These are phyloP conservation scores for Aspergillus sp. DNA, from an alignment of 2,329 filamentous ascomycete genomes.

Conservation along the genomic window DNA sequence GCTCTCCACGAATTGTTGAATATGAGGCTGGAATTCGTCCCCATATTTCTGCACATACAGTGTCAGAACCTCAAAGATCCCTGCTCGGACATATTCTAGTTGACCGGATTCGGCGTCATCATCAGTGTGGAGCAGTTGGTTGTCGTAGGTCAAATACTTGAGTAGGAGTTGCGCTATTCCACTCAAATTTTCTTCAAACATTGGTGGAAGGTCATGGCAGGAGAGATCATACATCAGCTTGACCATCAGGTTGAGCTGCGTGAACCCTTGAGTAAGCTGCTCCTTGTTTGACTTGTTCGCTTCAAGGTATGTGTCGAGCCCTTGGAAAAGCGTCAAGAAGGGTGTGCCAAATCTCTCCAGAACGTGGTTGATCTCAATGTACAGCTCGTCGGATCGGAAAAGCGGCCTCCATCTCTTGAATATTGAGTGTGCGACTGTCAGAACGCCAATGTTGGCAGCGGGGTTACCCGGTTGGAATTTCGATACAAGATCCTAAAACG, in stretches of 20 bases:
- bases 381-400: conserved; percentile 90
- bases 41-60: conserved; percentile 95
- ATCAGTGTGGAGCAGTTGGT: conserved; percentile 77
- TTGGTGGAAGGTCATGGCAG: conserved; percentile 92
- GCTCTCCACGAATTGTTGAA: conserved; percentile 82
- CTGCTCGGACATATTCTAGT: conserved; percentile 85
- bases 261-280: conserved; percentile 76
- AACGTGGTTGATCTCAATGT: conserved; percentile 95
- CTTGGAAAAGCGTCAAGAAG: conserved; percentile 77
- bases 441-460: conserved; percentile 86
- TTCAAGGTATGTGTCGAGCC: conserved; percentile 63
- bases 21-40: conserved; percentile 83
- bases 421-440: conserved; percentile 97
- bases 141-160: conserved; percentile 91
- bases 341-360: conserved; percentile 80
- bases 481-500: conserved; percentile 76
- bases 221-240: conserved; percentile 96
- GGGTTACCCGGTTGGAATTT: conserved; percentile 81
- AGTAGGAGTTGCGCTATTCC: conserved; percentile 79
- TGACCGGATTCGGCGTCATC: conserved; percentile 88
- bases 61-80: conserved; percentile 88
- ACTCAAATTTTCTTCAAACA: conserved; percentile 86
- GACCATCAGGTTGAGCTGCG: conserved; percentile 83
- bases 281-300: conserved; percentile 76
- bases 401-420: conserved; percentile 95